Conservation (phyloP, 1,139 yeast species). For the Yamadazyma epiphylla region DNA sequence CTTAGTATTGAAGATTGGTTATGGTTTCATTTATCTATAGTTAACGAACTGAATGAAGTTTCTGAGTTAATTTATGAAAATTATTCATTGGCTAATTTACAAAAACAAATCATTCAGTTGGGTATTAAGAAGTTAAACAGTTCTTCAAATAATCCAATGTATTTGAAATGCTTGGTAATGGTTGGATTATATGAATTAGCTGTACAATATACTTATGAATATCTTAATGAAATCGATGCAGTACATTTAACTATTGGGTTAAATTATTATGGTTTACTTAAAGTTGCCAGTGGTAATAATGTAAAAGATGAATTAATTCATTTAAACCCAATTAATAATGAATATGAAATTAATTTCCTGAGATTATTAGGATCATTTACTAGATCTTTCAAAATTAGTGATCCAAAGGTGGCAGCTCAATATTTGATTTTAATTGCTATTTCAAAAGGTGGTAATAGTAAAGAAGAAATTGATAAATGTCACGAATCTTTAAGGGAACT, state of each 20-base stretch:
- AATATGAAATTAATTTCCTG: conserved; percentile 51
- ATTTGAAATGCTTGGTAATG: conserved; percentile 70
- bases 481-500: conserved; percentile 83
- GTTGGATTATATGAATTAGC: conserved; percentile 84
- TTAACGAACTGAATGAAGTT: conserved; percentile 40
- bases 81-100: conserved; percentile 72
- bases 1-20: conserved; percentile 93
- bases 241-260: conserved; percentile 87
- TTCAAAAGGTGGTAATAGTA: conserved; percentile 32
- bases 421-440: conserved; percentile 73
- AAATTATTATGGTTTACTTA: conserved; percentile 69
- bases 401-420: conserved; percentile 89
- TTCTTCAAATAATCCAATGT: conserved; percentile 65
- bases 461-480: conserved; percentile 53
- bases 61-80: conserved; percentile 59
- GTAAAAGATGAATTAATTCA: conserved; percentile 27
- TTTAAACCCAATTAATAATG: conserved; percentile 27
- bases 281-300: conserved; percentile 35
- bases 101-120: conserved; percentile 62
- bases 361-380: conserved; percentile 69
- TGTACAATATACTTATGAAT: conserved; percentile 60
- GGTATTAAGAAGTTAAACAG: conserved; percentile 72
- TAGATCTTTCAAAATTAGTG: conserved; percentile 75
- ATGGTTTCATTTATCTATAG: conserved; percentile 84
- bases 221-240: conserved; percentile 74